phyloP scores from a whole-genome alignment of 2,329 filamentous ascomycete species.

The Chrysoporthe deuterocubensis region DNA sequence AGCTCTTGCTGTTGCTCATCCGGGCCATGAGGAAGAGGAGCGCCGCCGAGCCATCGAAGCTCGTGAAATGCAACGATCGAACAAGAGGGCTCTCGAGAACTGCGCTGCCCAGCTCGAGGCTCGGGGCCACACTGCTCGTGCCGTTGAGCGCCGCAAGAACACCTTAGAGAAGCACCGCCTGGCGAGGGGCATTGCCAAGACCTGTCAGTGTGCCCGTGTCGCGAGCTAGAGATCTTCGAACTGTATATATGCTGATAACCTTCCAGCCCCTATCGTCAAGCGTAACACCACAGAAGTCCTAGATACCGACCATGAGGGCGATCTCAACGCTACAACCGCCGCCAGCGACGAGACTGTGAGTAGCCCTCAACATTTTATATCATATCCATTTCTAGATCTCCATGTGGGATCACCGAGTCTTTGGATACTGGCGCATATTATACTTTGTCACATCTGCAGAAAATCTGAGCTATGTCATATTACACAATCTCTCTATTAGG shows the following conservation, averaged over 20 bases:
- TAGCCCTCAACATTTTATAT: background rate
- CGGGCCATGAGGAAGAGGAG: slow-evolving; percentile 19
- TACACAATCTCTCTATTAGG: background rate
- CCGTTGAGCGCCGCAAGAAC: slow-evolving; percentile 20
- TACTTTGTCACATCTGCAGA: background rate
- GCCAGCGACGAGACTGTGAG: slow-evolving; percentile 13
- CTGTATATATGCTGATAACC: background rate
- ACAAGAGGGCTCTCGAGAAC: slow-evolving; percentile 19
- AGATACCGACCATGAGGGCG: slow-evolving; percentile 16
- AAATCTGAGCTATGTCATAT: too few species aligned
- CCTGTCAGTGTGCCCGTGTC: background rate
- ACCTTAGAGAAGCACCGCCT: slow-evolving; percentile 15
- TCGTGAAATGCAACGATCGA: background rate
- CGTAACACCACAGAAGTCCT: slow-evolving; percentile 17
- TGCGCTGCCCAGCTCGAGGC: slow-evolving; percentile 26
- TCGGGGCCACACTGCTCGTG: slow-evolving; percentile 17
- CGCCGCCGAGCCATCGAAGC: background rate
- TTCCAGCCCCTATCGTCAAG: slow-evolving; percentile 16
- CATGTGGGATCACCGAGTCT: background rate
- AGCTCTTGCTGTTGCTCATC: slow-evolving; percentile 17
- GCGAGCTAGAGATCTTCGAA: background rate
- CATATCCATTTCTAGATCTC: background rate
- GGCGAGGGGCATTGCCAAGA: slow-evolving; percentile 12
- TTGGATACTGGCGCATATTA: background rate
- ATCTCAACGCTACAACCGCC: slow-evolving; percentile 7